Evolutionary conservation across 1,139 yeast genomes (phyloP).

Genomic region (Debaryomyces nepalensis): DNA sequence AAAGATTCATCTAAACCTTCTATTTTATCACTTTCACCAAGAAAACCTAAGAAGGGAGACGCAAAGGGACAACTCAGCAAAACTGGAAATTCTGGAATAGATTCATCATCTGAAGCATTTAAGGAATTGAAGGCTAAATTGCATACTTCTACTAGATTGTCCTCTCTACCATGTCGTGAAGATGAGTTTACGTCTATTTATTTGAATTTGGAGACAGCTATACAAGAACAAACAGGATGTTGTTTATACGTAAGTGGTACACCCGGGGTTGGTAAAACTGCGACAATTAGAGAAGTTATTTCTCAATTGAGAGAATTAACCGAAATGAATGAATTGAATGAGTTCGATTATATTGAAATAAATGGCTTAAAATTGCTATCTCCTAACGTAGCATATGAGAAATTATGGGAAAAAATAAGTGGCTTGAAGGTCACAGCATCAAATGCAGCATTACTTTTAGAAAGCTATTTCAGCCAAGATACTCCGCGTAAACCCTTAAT

Average conservation of each 20-base stretch:
- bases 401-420: constrained; percentile 75
- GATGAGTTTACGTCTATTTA: constrained; percentile 79
- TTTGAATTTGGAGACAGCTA: constrained; percentile 73
- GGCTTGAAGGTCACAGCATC: constrained; percentile 66
- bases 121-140: constrained; percentile 60
- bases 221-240: constrained; percentile 74
- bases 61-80: constrained; percentile 9
- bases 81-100: constrained; percentile 18
- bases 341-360: constrained; percentile 79
- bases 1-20: constrained; percentile 33
- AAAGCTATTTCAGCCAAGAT: constrained; percentile 39
- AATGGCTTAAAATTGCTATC: constrained; percentile 86
- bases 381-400: constrained; percentile 87
- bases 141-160: constrained; percentile 67
- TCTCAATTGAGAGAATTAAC: constrained; percentile 59
- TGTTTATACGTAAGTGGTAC: constrained; percentile 94
- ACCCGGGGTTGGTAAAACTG: constrained; percentile 98
- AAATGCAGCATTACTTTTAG: constrained; percentile 56
- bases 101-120: constrained; percentile 47
- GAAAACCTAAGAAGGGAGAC: constrained; percentile 17
- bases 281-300: constrained; percentile 87
- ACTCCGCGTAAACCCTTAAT: constrained; percentile 58
- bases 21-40: constrained; percentile 31
- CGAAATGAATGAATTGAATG: constrained; percentile 51
- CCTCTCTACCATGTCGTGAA: constrained; percentile 85